A percentile compares a stretch with the other conserved stretches of the same genome.
These are phyloP conservation scores for Starmerella roubikii DNA, from an alignment of 805 yeast genomes.

Conservation along the genomic window DNA sequence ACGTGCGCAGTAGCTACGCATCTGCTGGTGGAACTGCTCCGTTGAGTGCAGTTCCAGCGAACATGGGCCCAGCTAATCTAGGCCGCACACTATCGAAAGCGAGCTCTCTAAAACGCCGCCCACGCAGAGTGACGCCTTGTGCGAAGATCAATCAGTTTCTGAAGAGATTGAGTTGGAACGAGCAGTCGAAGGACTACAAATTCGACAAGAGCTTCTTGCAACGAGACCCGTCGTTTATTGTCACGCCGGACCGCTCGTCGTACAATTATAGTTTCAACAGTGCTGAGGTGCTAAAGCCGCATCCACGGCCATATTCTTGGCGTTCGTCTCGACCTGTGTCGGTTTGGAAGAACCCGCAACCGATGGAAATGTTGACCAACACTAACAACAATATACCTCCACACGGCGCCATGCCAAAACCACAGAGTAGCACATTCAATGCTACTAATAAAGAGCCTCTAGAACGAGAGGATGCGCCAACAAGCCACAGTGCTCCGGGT, in stretches of 20 bases:
- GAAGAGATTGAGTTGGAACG: slow-evolving; percentile 9
- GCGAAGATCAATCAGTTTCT: slow-evolving; percentile 8
- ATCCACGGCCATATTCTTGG: slow-evolving; percentile 11
- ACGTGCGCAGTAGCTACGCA: too few relatives aligned
- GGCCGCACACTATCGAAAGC: neutral
- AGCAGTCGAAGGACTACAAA: slow-evolving; percentile 6
- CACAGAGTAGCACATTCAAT: too few relatives aligned
- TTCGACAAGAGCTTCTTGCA: slow-evolving; percentile 11
- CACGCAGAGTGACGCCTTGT: neutral
- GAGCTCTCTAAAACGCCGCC: neutral
- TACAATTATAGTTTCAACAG: slow-evolving; percentile 9
- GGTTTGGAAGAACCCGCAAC: slow-evolving; percentile 13
- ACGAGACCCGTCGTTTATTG: slow-evolving; percentile 17
- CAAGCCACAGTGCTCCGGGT: too few relatives aligned
- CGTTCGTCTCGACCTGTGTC: slow-evolving; percentile 14
- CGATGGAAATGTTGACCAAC: slow-evolving; percentile 11
- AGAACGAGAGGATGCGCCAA: too few relatives aligned
- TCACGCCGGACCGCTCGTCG: slow-evolving; percentile 18
- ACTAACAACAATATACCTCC: slow-evolving; percentile 5
- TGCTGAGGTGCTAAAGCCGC: slow-evolving; percentile 12
- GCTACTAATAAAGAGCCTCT: too few relatives aligned
- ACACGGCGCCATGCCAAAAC: too few relatives aligned
- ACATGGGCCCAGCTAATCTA: neutral
- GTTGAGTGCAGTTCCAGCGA: too few relatives aligned
- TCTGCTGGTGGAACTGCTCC: too few relatives aligned